These are phyloP conservation scores for Verticillium nonalfalfae DNA, from an alignment of 2,329 filamentous ascomycete genomes.

Conservation along the genomic window DNA sequence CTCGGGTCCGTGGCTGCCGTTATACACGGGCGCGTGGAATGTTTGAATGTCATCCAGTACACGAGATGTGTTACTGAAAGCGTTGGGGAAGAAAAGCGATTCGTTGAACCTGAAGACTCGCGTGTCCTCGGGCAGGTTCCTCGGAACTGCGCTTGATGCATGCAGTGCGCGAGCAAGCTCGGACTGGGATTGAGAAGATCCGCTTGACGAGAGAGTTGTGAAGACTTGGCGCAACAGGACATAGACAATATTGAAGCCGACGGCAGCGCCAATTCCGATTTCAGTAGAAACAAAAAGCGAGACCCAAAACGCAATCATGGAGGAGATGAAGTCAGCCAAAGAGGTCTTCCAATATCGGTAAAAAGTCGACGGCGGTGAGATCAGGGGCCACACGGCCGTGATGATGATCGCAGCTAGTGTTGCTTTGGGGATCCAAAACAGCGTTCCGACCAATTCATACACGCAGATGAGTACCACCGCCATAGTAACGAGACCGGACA, in stretches of 20 bases:
- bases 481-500: conserved; percentile 54
- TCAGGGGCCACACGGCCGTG: conserved; percentile 56
- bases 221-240: conserved; percentile 52
- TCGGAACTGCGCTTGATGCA: conserved; percentile 1
- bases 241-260: conserved; percentile 59
- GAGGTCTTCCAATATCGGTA: conserved; percentile 60
- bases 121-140: conserved; percentile 36
- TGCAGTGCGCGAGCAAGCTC: conserved; percentile 16
- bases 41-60: conserved; percentile 45
- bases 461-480: conserved; percentile 56
- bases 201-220: conserved; percentile 20
- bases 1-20: conserved; percentile 18
- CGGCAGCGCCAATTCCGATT: conserved; percentile 51
- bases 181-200: conserved; percentile 17
- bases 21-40: conserved; percentile 31
- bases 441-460: conserved; percentile 51
- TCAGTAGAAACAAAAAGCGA: conserved; percentile 56
- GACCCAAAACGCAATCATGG: conserved; percentile 59
- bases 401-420: conserved; percentile 62
- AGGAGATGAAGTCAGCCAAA: conserved; percentile 56
- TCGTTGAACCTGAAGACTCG: conserved; percentile 52
- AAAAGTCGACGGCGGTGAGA: conserved; percentile 51
- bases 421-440: conserved; percentile 64
- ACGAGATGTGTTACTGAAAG: conserved; percentile 41
- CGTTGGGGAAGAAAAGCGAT: conserved; percentile 56